Evolutionary conservation across 2,329 filamentous ascomycete genomes (phyloP), one percentile per base, ranked within the genome.

Genomic region (Penicillium sp.): DNA sequence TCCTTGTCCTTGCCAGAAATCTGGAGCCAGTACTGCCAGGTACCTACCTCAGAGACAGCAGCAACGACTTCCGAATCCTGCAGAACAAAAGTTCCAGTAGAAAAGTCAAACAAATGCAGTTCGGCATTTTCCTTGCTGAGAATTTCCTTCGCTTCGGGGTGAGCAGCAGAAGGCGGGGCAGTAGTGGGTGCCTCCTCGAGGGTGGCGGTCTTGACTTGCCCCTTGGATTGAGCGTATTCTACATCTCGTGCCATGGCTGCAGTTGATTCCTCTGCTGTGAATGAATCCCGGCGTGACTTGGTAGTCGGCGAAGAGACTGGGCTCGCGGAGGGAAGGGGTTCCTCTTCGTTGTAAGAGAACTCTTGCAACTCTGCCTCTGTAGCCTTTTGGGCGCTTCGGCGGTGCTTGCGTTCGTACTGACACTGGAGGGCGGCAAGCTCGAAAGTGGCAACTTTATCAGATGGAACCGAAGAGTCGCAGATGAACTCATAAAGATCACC

Each of bases 401-500:
- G 85, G 73, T 94, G 95, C 74, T 96, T 97, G 68, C 93, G 85
- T 78, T 99, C 94, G 87, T 95, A 99, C 74, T 99, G 94, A 72
- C 94, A 97, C 83, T 97, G 87, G 54, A 90, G 83, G 7, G 94
- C 90, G 49, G 91, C 86, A 50, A 88, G 81, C 68, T 93, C 85
- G 71, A 99, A 97, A 14, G 87, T 84, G 42, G 87, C 81, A 23
- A 94, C 87, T 64, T 92, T 88, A 44, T 85, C 81, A 2, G 85
- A 77, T 27, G 85, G 79, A 39, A 89, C 84, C 11, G 86, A 86
- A 36, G 80, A 73, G 75, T 97, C 94, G 77, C 92, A 97, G 60
- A 99, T 89, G 70, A 97, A 99, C 73, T 99, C 93, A 81, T 90
- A 99, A n/a, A 97, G 82, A 74, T 99, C 94, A 50, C 91, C 93